Base-by-base conservation (phyloP, 2,329 filamentous ascomycete species). In the Diaporthe citriasiana region DNA sequence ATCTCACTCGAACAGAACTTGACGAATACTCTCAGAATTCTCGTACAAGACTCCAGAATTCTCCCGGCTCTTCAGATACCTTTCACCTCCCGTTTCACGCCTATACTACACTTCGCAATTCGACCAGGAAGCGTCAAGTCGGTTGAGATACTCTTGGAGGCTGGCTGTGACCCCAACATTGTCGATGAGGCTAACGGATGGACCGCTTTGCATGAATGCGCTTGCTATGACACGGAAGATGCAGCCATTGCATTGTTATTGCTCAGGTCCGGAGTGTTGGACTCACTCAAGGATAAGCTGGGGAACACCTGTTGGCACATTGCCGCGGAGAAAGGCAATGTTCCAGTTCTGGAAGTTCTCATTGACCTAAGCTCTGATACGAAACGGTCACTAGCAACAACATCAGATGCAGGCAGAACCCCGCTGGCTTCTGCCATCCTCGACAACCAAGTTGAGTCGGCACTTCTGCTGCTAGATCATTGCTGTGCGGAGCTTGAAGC, bases 1-100 rank as follows among this genome's bases (percentile, higher is more conserved):
- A 38, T 38, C 15, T 57, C 33, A 5, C 10, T 57, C 2, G 4
- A 8, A 0, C 55, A 38, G 8, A 19, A 25, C 4, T 38, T 38
- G 33, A 38, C 33, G 8, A 12, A 57, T 1, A 7, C 10, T 17
- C 22, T 57, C 6, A 3, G 7, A 8, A 5, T 1, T 1, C 5
- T 57, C 0, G 10, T 57, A 6, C 22, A 38, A 57, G 55, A 57
- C 4, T 6, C 33, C 1, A 57, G 55, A 13, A 38, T 57, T n/a
- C 55, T 10, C 0, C 10, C 22, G 4, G 10, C 38, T 4, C 1
- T 9, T 1, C 17, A 9, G 5, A 40, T 57, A 38, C 2, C 5
- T 0, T 15, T 5, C 3, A 22, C 9, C n/a, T 4, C 1, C 12
- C 0, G 3, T 9, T 3, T 1, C 1, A 4, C 1, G 0, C 33